These are phyloP conservation scores for Piloderma croceum DNA, from an alignment of 768 basidiomycete genomes.

Conservation along the genomic window DNA sequence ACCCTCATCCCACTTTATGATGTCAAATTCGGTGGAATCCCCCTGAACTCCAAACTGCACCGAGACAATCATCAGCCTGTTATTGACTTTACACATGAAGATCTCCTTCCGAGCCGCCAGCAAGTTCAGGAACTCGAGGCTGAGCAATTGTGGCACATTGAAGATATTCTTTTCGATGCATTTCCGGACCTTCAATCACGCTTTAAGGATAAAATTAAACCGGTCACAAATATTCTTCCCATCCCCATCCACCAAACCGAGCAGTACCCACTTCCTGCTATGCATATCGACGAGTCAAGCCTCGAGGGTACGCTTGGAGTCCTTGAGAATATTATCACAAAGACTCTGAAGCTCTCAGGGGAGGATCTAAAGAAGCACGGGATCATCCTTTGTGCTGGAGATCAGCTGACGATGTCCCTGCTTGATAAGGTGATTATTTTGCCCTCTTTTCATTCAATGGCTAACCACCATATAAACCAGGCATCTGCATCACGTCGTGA, in stretches of 20 bases:
- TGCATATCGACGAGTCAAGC: constrained; percentile 18
- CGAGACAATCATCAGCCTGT: not conserved
- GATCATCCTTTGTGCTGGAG: constrained; percentile 10
- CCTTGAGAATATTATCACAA: constrained; percentile 2
- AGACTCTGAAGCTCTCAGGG: constrained; percentile 2
- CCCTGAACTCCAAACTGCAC: not conserved
- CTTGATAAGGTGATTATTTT: constrained; percentile 8
- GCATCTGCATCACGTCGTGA: constrained; percentile 17
- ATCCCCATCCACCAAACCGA: constrained; percentile 15
- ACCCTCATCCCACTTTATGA: constrained; percentile 19
- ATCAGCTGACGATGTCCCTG: constrained; percentile 10
- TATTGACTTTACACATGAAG: not conserved
- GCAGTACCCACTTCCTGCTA: constrained; percentile 11
- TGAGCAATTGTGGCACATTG: not conserved
- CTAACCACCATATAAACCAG: too few relatives aligned
- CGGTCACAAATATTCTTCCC: not conserved
- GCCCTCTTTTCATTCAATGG: too few relatives aligned
- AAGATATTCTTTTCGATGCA: not conserved
- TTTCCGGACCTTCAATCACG: not conserved
- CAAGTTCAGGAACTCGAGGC: not conserved
- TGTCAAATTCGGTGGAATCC: constrained; percentile 9
- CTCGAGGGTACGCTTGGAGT: constrained; percentile 14
- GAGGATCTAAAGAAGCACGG: constrained; percentile 10
- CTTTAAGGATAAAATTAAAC: not conserved
- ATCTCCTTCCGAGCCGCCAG: not conserved